Conservation (phyloP, 2,329 filamentous ascomycete genomes). For the Mycosphaerella arachidis region DNA sequence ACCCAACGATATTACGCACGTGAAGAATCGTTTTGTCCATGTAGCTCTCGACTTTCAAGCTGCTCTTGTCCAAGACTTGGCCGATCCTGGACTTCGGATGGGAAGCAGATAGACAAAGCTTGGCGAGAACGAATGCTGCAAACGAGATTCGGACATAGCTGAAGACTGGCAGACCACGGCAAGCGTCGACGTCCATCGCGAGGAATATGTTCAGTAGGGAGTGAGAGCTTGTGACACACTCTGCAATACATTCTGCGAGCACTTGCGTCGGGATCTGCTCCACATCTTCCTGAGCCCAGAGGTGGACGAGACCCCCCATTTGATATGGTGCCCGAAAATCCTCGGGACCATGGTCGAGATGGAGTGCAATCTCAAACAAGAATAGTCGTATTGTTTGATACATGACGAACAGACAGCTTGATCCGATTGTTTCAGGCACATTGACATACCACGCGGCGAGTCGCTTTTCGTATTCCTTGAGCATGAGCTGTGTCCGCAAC, state of each 20-base stretch:
- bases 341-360: constrained; percentile 56
- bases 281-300: constrained; percentile 33
- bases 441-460: constrained; percentile 56
- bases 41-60: constrained; percentile 62
- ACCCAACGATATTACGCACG: constrained; percentile 59
- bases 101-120: constrained; percentile 65
- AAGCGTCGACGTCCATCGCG: constrained; percentile 52
- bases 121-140: constrained; percentile 66
- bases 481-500: constrained; percentile 58
- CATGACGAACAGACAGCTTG: constrained; percentile 60
- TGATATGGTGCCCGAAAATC: constrained; percentile 47
- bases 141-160: constrained; percentile 69
- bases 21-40: constrained; percentile 66
- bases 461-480: constrained; percentile 62
- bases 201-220: constrained; percentile 62
- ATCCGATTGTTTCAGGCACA: constrained; percentile 38
- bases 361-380: constrained; percentile 71
- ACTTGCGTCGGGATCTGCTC: constrained; percentile 44
- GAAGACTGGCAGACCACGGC: constrained; percentile 65
- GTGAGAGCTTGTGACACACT: constrained; percentile 64
- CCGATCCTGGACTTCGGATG: constrained; percentile 62
- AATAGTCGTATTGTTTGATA: constrained; percentile 65
- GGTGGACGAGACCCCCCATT: constrained; percentile 42
- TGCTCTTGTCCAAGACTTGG: constrained; percentile 63
- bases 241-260: constrained; percentile 62